Base-by-base conservation (phyloP, 2,329 filamentous ascomycete genomes). In the Beauveria sp. region DNA sequence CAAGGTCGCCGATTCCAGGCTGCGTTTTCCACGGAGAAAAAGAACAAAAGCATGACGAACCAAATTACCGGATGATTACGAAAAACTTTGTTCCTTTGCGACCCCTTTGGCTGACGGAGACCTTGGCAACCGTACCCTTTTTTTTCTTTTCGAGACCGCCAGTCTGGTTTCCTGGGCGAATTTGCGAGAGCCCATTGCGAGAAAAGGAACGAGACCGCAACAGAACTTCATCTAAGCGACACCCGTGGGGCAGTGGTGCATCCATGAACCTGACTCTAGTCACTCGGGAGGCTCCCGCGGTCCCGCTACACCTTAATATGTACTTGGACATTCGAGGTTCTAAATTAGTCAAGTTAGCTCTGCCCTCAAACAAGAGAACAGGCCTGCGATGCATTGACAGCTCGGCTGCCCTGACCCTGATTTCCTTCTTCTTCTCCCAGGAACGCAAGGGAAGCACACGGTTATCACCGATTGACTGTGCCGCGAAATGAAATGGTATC, bases 241-340 rank as follows among this genome's bases (percentile, higher is more conserved):
- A n/a, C 18, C n/a, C 20, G 20, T 50, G 56, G 56, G 56, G 46
- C 34, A 10, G 34, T 38, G 22, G 28, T 8, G 7, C 24, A 58
- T 50, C 45, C 55, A 49, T 58, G 55, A 58, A 58, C 55, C 28
- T 30, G 45, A 45, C 30, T 51, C 24, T 51, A 51, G 56, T 30
- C 51, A 34, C 22, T 43, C 56, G 56, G 56, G 52, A 58, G 55
- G 18, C 22, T 51, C 56, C 56, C 56, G 56, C 56, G 56, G 56
- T 58, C 49, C n/a, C 34, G 5, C 34, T 38, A 38, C 12, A 38
- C 12, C 34, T 38, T 14, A 38, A 38, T 16, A 38, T 38, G 12
- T 38, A 38, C 18, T 43, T 43, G 7, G 18, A 8, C 9, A 30
- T 43, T 55, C 38, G 18, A 55, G 18, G 52, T 55, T 42, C 16